Percentiles rank a stretch among this genome's conserved stretches.
phyloP scores from a whole-genome alignment of 2,329 filamentous ascomycete genomes.

The Botrytis byssoidea region DNA sequence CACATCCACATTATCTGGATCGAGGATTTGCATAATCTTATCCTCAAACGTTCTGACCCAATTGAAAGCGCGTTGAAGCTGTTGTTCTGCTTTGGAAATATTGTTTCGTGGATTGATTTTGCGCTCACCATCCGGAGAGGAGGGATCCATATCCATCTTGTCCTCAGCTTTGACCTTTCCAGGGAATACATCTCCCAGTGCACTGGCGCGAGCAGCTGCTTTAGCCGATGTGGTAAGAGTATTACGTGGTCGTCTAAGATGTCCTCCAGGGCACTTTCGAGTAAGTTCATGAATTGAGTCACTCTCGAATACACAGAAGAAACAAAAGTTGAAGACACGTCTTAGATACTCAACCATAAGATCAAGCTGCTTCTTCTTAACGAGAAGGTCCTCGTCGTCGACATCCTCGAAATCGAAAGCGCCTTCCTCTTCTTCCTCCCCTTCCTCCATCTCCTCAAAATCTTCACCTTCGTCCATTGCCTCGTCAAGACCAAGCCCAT shows the following conservation, averaged over 20 bases:
- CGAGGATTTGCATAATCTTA: conserved; percentile 88
- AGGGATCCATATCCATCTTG: conserved; percentile 56
- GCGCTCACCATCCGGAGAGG: conserved; percentile 67
- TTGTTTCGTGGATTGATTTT: conserved; percentile 58
- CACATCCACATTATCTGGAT: conserved; percentile 83
- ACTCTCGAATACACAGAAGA: conserved; percentile 98
- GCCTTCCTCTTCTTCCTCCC: conserved; percentile 68
- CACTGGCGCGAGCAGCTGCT: conserved; percentile 81
- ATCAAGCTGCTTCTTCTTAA: conserved; percentile 96
- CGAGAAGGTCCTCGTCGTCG: conserved; percentile 84
- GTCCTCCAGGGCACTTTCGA: conserved; percentile 94
- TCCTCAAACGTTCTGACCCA: conserved; percentile 99
- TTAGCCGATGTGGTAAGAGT: conserved; percentile 82
- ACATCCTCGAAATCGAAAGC: conserved; percentile 71
- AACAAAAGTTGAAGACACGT: conserved; percentile 97
- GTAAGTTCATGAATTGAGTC: conserved; percentile 95
- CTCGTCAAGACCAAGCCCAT: conserved; percentile 56
- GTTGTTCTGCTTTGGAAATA: conserved; percentile 78
- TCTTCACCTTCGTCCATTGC: conserved; percentile 62
- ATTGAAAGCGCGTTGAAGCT: conserved; percentile 91
- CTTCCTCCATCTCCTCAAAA: conserved; percentile 74
- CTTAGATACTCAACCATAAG: conserved; percentile 94
- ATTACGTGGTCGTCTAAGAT: conserved; percentile 84
- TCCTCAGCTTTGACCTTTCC: conserved; percentile 69
- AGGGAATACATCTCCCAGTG: conserved; percentile 78